phyloP scores from a whole-genome alignment of 1,139 yeast genomes.

The Suhomyces anneliseae region DNA sequence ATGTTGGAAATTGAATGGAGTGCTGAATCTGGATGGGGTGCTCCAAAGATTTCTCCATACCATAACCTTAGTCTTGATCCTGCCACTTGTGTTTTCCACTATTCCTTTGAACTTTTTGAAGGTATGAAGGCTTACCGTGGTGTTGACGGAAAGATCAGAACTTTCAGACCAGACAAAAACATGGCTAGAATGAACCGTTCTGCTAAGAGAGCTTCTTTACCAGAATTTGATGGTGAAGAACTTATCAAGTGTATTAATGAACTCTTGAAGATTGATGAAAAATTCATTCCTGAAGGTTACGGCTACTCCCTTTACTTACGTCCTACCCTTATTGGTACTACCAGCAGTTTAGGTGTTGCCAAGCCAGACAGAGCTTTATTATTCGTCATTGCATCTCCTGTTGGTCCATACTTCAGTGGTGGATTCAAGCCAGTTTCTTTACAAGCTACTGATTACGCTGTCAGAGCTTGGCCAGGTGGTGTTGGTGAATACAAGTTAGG shows the following conservation, averaged over 20 bases:
- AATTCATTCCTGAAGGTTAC: conserved; percentile 75
- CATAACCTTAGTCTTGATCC: conserved; percentile 79
- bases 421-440: conserved; percentile 93
- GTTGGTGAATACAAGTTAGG: conserved; percentile 95
- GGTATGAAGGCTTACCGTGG: conserved; percentile 94
- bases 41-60: conserved; percentile 84
- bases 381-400: conserved; percentile 89
- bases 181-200: conserved; percentile 89
- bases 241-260: conserved; percentile 72
- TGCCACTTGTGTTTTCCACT: conserved; percentile 85
- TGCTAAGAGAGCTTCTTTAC: conserved; percentile 84
- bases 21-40: conserved; percentile 73
- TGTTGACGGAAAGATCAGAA: conserved; percentile 62
- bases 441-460: conserved; percentile 93
- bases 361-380: conserved; percentile 78
- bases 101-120: conserved; percentile 92
- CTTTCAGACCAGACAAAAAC: conserved; percentile 89
- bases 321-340: conserved; percentile 93
- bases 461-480: conserved; percentile 99
- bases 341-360: conserved; percentile 80
- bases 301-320: conserved; percentile 92
- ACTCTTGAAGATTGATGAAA: conserved; percentile 69
- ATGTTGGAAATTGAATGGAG: conserved; percentile 90
- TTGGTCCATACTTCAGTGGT: conserved; percentile 86
- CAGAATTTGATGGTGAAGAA: conserved; percentile 77